Conservation (phyloP, 257 asterid species). For the Nicotiana knightiana region DNA sequence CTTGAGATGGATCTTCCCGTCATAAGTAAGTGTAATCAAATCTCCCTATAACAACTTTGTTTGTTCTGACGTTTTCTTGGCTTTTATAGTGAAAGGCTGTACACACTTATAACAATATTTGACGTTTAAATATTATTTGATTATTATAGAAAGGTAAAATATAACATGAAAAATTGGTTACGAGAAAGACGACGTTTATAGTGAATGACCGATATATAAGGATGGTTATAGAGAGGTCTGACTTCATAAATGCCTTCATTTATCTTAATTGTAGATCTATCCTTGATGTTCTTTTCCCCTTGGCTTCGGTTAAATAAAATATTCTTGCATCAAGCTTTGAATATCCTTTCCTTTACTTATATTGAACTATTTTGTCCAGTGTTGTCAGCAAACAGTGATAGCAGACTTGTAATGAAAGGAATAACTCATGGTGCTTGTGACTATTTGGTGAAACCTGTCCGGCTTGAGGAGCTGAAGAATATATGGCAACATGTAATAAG, state of each 20-base stretch:
- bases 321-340: neutral
- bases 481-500: slow-evolving; percentile 91
- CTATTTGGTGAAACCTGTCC: slow-evolving; percentile 82
- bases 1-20: slow-evolving; percentile 90
- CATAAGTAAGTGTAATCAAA: slow-evolving; percentile 43
- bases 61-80: no score
- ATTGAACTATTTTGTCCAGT: slow-evolving; percentile 32
- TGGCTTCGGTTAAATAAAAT: neutral
- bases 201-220: no score
- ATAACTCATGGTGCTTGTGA: slow-evolving; percentile 85
- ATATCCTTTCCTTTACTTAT: neutral
- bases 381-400: slow-evolving; percentile 71
- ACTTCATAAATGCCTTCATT: neutral
- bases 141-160: no score
- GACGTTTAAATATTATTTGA: no score
- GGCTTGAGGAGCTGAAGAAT: slow-evolving; percentile 71
- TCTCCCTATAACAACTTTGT: no score
- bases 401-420: slow-evolving; percentile 76
- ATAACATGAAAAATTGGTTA: no score
- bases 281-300: neutral
- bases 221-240: no score
- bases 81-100: no score
- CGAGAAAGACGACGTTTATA: no score
- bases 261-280: neutral
- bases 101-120: no score